phyloP scores from a whole-genome alignment of 1,284 basidiomycete genomes.

The Cryptococcus depauperatus region DNA sequence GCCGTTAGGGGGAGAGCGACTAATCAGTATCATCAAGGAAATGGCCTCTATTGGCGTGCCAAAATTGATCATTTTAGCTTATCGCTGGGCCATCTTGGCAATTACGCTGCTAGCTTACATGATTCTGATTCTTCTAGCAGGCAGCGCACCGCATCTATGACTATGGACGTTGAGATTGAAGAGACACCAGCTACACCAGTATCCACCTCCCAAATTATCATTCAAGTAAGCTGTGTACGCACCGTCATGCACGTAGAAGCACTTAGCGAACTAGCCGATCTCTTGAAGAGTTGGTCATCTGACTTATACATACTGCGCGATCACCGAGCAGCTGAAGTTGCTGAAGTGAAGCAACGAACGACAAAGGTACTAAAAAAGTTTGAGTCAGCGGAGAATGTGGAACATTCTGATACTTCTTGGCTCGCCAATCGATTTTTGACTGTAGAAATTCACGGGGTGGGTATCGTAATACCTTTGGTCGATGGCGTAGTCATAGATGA shows the following conservation, averaged over 20 bases:
- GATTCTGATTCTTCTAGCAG: conserved; percentile 50
- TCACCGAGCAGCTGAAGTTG: conserved; percentile 64
- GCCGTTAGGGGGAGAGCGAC: conserved; percentile 24
- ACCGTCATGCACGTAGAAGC: conserved; percentile 88
- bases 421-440: conserved; percentile 59
- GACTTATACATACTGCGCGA: conserved; percentile 66
- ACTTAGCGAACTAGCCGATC: conserved; percentile 76
- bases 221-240: conserved; percentile 66
- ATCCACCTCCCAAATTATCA: conserved; percentile 39
- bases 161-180: conserved; percentile 56
- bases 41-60: conserved; percentile 33
- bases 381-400: conserved; percentile 30
- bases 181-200: conserved; percentile 30
- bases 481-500: conserved; percentile 44
- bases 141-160: conserved; percentile 70
- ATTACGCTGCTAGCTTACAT: conserved; percentile 13
- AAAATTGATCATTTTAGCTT: conserved; percentile 37
- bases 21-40: conserved; percentile 15
- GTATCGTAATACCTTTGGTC: conserved; percentile 69
- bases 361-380: conserved; percentile 56
- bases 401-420: conserved; percentile 49
- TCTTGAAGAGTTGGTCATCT: conserved; percentile 64
- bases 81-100: conserved; percentile 32
- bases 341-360: conserved; percentile 69
- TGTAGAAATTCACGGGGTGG: conserved; percentile 61